Conservation (phyloP, 352 stramenopile genomes). For the Phytophthora pseudosyringae region DNA sequence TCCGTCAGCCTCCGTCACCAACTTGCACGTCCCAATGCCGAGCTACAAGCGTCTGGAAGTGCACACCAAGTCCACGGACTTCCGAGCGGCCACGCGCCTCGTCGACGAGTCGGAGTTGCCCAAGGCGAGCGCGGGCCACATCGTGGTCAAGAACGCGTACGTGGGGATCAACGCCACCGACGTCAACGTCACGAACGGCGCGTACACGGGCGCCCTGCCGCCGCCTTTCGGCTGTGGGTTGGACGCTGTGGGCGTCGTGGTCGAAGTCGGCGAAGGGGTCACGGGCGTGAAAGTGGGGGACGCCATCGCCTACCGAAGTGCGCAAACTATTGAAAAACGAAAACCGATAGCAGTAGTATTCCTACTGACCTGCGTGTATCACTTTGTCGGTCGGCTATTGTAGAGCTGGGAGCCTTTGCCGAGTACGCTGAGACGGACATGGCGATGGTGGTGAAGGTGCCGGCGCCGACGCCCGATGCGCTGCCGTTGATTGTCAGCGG, state of each 20-base stretch:
- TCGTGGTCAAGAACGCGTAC: slow-evolving; percentile 54
- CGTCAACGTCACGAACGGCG: slow-evolving; percentile 61
- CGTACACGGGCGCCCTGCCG: slow-evolving; percentile 37
- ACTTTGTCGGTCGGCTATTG: background rate
- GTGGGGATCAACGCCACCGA: slow-evolving; percentile 62
- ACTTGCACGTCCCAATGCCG: slow-evolving; percentile 26
- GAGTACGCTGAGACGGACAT: slow-evolving; percentile 54
- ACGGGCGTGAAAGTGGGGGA: slow-evolving; percentile 47
- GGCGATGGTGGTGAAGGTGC: slow-evolving; percentile 37
- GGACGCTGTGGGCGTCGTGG: slow-evolving; percentile 49
- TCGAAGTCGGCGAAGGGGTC: slow-evolving; percentile 47
- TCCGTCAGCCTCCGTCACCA: too few relatives aligned
- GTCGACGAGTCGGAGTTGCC: slow-evolving; percentile 41
- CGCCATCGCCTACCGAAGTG: slow-evolving; percentile 53
- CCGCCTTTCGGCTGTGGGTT: slow-evolving; percentile 56
- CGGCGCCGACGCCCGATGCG: slow-evolving; percentile 23
- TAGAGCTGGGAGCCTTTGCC: slow-evolving; percentile 56
- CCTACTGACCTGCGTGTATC: background rate
- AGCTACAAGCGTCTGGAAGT: slow-evolving; percentile 50
- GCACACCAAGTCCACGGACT: slow-evolving; percentile 51
- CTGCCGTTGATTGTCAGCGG: slow-evolving; percentile 51
- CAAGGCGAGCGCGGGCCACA: slow-evolving; percentile 20
- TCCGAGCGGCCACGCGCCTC: slow-evolving; percentile 45
- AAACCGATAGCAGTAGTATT: background rate
- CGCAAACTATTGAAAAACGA: background rate